Evolutionary conservation across 1,284 basidiomycete genomes (phyloP).

Genomic region (Melanopsichium pennsylvanicum): DNA sequence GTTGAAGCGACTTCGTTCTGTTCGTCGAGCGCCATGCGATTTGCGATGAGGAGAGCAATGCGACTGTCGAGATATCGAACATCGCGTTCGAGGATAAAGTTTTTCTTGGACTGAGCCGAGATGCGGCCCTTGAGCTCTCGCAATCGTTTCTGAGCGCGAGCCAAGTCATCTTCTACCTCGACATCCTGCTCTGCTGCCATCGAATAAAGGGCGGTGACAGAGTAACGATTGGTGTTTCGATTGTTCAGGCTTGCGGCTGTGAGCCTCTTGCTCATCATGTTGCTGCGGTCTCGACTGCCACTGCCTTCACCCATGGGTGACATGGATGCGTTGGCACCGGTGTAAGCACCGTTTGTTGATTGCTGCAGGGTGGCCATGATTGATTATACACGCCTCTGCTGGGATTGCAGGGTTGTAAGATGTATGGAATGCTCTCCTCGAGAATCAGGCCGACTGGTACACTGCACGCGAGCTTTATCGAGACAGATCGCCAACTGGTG

Average conservation of each 20-base stretch:
- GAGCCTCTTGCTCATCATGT: slow-evolving; percentile 41
- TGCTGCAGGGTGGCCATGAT: slow-evolving; percentile 39
- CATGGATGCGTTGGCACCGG: slow-evolving; percentile 1
- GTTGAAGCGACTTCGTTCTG: slow-evolving; percentile 70
- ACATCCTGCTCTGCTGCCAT: slow-evolving; percentile 99
- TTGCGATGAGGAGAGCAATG: slow-evolving; percentile 96
- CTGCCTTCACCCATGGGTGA: slow-evolving; percentile 31
- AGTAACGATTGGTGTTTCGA: slow-evolving; percentile 92
- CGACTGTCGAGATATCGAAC: slow-evolving; percentile 97
- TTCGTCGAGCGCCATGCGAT: slow-evolving; percentile 95
- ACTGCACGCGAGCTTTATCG: too few species aligned
- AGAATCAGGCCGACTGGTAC: too few species aligned
- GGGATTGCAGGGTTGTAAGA: too few species aligned
- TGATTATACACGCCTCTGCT: neutral
- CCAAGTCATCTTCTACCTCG: slow-evolving; percentile 96
- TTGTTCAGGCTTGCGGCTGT: slow-evolving; percentile 50
- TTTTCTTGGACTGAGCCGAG: slow-evolving; percentile 98
- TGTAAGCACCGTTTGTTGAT: slow-evolving; percentile 15
- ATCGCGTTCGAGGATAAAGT: slow-evolving; percentile 97
- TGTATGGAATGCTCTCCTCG: too few species aligned
- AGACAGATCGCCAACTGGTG: too few species aligned
- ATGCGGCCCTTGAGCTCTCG: slow-evolving; percentile 96
- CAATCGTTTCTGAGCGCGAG: slow-evolving; percentile 91
- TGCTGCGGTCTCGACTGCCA: slow-evolving; percentile 37
- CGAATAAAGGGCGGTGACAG: slow-evolving; percentile 92